These are phyloP conservation scores for Podaxis pistillaris DNA, from an alignment of 768 basidiomycete species.

Conservation along the genomic window DNA sequence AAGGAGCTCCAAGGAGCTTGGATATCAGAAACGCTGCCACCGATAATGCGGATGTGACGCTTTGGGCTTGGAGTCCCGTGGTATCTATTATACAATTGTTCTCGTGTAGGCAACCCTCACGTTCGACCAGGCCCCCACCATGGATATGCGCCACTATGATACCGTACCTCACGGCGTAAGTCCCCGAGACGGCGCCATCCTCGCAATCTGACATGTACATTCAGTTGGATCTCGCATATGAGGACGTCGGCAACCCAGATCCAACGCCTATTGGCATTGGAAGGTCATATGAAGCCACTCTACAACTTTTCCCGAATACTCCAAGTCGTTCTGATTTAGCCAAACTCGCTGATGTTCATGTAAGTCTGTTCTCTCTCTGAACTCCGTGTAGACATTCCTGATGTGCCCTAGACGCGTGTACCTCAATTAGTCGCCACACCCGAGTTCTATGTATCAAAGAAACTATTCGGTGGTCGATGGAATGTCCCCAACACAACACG, in stretches of 20 bases:
- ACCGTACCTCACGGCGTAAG: constrained; percentile 35
- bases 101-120: not conserved
- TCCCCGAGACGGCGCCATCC: not conserved
- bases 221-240: constrained; percentile 36
- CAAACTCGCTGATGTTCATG: constrained; percentile 29
- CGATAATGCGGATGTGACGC: constrained; percentile 26
- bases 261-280: constrained; percentile 35
- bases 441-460: constrained; percentile 33
- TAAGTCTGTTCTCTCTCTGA: constrained; percentile 15
- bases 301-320: constrained; percentile 34
- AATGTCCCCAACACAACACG: constrained; percentile 32
- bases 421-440: constrained; percentile 35
- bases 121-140: constrained; percentile 26
- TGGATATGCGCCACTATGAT: constrained; percentile 39
- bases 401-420: constrained; percentile 23
- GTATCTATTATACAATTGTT: not conserved
- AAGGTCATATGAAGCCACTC: constrained; percentile 32
- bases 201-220: not conserved
- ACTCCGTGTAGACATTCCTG: not conserved
- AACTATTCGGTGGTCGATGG: constrained; percentile 37
- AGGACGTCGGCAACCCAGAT: constrained; percentile 38
- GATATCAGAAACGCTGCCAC: constrained; percentile 33
- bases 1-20: constrained; percentile 32
- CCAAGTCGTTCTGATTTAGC: constrained; percentile 29
- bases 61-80: constrained; percentile 37